Conservation (phyloP, 441 rosid genomes). For the Adansonia rubrostipa region DNA sequence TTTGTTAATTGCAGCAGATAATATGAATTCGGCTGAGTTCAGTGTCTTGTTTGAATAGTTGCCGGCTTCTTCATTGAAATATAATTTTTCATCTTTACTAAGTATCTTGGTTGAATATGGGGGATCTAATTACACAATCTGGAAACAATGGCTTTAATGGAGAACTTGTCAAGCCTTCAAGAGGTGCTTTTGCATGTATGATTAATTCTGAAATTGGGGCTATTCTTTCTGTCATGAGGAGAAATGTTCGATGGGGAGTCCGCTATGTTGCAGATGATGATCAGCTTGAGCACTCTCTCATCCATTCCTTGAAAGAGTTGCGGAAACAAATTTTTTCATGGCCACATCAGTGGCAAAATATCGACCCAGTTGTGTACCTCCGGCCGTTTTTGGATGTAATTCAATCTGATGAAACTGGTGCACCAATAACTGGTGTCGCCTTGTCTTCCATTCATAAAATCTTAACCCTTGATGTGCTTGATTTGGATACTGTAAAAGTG, state of each 20-base stretch:
- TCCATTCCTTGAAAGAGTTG: conserved; percentile 84
- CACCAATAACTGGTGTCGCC: conserved; percentile 95
- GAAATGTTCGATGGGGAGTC: conserved; percentile 94
- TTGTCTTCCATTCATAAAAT: conserved; percentile 92
- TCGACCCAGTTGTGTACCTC: conserved; percentile 71
- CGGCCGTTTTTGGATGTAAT: conserved; percentile 94
- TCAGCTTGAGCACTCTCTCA: conserved; percentile 88
- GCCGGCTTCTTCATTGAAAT: conserved; percentile 34
- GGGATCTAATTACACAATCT: conserved; percentile 60
- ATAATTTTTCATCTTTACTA: conserved; percentile 21
- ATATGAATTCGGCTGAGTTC: conserved; percentile 19
- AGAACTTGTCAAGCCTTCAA: conserved; percentile 53
- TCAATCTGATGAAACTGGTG: conserved; percentile 91
- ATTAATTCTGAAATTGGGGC: conserved; percentile 91
- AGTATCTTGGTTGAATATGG: conserved; percentile 59
- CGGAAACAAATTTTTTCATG: conserved; percentile 82
- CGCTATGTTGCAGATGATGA: conserved; percentile 84
- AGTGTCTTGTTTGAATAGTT: conserved; percentile 21
- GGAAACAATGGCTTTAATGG: conserved; percentile 63
- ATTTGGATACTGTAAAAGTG: conserved; percentile 71
- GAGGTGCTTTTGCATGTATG: conserved; percentile 68
- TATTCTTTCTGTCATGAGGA: conserved; percentile 94
- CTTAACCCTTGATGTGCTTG: conserved; percentile 74
- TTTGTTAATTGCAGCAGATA: conserved; percentile 11
- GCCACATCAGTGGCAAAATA: conserved; percentile 71